Evolutionary conservation across 768 basidiomycete genomes (phyloP).

Genomic region (Cubamyces lactineus): DNA sequence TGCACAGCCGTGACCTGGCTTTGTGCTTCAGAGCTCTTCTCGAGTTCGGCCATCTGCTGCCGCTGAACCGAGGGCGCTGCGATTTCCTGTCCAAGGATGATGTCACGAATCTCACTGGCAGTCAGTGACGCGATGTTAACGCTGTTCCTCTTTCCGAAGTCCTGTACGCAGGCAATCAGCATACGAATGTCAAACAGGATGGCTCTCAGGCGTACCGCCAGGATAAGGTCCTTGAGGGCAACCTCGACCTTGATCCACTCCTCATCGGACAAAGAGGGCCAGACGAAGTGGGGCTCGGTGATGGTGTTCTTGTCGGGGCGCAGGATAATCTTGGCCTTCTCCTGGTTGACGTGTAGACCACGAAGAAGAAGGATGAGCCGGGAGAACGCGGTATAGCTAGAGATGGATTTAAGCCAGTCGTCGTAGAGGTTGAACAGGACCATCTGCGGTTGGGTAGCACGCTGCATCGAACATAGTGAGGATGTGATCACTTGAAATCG

Average conservation of each 20-base stretch:
- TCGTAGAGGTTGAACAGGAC: constrained; percentile 98
- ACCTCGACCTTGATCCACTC: constrained; percentile 99
- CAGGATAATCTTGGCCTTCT: constrained; percentile 98
- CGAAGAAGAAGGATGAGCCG: constrained; percentile 96
- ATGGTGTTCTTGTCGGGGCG: constrained; percentile 97
- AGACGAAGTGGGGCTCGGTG: constrained; percentile 97
- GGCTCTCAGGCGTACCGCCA: constrained; percentile 57
- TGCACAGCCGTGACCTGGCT: constrained; percentile 95
- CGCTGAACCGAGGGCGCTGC: constrained; percentile 93
- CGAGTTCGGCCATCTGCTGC: constrained; percentile 99
- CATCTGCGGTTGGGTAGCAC: constrained; percentile 99
- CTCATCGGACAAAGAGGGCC: constrained; percentile 91
- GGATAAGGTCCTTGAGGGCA: constrained; percentile 96
- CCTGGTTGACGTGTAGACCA: constrained; percentile 98
- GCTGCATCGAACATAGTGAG: constrained; percentile 44
- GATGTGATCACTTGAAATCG: background rate
- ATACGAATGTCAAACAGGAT: constrained; percentile 9
- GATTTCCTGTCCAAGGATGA: constrained; percentile 99
- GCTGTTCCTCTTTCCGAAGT: constrained; percentile 98
- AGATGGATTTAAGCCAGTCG: constrained; percentile 99
- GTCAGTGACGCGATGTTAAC: constrained; percentile 98
- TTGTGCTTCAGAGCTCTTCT: constrained; percentile 94
- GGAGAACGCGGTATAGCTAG: constrained; percentile 98
- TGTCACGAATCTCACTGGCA: constrained; percentile 94
- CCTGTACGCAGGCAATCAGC: constrained; percentile 45